phyloP scores from a whole-genome alignment of 1,284 basidiomycete species.

The Rhodotorula sp. region DNA sequence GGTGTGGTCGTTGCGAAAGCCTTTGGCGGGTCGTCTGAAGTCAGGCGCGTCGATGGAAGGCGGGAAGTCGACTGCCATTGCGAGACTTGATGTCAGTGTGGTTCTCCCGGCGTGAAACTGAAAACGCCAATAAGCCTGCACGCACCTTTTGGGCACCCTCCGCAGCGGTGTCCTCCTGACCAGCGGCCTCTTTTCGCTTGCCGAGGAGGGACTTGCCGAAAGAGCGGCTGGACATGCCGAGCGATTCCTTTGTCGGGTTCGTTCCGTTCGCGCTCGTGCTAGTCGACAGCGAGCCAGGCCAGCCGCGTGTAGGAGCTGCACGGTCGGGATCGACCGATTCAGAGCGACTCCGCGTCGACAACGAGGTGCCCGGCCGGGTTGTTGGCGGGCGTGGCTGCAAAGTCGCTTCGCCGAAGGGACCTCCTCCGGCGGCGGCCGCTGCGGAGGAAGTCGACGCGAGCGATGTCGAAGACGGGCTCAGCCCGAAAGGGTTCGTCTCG shows the following conservation, averaged over 20 bases:
- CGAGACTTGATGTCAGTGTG: neutral
- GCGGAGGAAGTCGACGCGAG: neutral
- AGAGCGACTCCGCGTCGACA: conserved; percentile 20
- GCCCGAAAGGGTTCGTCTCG: conserved; percentile 20
- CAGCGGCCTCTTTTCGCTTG: neutral
- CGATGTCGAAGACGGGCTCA: conserved; percentile 1
- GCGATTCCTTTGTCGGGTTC: neutral
- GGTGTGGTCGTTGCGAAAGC: conserved; percentile 13
- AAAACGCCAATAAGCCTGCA: neutral
- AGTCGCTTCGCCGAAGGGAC: neutral
- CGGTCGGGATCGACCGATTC: neutral
- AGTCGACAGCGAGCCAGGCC: too few relatives aligned
- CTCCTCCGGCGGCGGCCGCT: conserved; percentile 2
- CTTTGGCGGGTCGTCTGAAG: conserved; percentile 3
- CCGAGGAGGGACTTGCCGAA: conserved; percentile 6
- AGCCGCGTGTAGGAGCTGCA: neutral
- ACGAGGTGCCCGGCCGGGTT: conserved; percentile 12
- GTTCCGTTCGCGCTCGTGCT: too few relatives aligned
- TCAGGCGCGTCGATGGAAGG: neutral
- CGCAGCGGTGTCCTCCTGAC: neutral
- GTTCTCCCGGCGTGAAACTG: neutral
- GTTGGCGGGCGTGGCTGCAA: neutral
- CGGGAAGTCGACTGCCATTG: neutral
- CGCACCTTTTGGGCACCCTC: conserved; percentile 4
- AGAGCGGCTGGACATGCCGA: conserved; percentile 8